A percentile compares a stretch with the other conserved stretches of the same genome.
These are phyloP conservation scores for Colletotrichum horii DNA, from an alignment of 2,329 filamentous ascomycete genomes.

Conservation along the genomic window DNA sequence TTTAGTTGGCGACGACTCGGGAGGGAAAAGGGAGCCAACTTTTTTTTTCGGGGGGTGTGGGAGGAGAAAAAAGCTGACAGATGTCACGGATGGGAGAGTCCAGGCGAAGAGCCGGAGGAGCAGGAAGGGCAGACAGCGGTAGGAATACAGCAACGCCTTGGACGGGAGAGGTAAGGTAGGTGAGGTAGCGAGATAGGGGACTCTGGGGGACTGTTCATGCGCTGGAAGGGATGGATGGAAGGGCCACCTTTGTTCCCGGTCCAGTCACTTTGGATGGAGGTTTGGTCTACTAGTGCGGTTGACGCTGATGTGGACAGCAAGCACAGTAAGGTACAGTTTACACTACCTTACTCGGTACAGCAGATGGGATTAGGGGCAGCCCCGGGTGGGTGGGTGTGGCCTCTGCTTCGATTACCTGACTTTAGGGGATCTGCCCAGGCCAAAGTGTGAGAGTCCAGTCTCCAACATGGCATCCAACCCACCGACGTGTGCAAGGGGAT, in stretches of 20 bases:
- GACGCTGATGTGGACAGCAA: not conserved
- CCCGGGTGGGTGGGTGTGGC: not conserved
- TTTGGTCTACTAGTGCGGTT: not conserved
- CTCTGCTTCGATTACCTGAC: not conserved
- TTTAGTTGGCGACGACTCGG: not conserved
- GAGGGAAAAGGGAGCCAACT: constrained; percentile 1
- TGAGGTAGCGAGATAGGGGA: not conserved
- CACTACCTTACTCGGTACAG: not conserved
- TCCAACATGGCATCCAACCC: not conserved
- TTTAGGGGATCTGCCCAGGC: not conserved
- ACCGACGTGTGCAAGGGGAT: not conserved
- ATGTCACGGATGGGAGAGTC: constrained; percentile 11
- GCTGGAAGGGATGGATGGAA: not conserved
- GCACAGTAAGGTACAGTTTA: not conserved
- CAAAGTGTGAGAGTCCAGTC: not conserved
- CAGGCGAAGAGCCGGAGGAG: not conserved
- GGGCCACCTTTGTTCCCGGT: not conserved
- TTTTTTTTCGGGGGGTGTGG: constrained; percentile 4
- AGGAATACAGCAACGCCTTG: not conserved
- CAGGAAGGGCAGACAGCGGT: not conserved
- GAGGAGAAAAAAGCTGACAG: constrained; percentile 17
- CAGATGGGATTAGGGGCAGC: not conserved
- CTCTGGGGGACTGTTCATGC: not conserved
- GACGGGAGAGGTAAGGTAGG: not conserved
- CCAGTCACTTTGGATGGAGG: not conserved